Evolutionary conservation across 495 filamentous ascomycete genomes (phyloP), one percentile per base, ranked within the genome.

Genomic region (Penicillium egyptiacum): DNA sequence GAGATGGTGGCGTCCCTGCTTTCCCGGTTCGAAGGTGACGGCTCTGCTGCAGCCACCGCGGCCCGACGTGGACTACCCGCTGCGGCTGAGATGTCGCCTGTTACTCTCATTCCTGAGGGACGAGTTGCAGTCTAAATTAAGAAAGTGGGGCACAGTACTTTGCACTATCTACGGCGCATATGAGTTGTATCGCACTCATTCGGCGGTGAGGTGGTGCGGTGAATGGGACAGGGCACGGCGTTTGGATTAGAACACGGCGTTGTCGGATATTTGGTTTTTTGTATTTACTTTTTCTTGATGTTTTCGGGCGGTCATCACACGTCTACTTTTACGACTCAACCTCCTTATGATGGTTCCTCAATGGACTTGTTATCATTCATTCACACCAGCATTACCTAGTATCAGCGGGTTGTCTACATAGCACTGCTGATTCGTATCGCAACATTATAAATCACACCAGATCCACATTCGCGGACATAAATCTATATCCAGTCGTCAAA

Each of bases 1-100:
- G 70, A 77, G 41, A 72, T 79, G 56, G 83, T 79, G 6, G 61
- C 69, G 1, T 75, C 73, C 11, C 57, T 78, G 5, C 57, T 75
- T n/a, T 64, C 69, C 19, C 64, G 64, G 6, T 73, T 70, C 35
- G 67, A 68, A 26, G 61, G 68, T 3, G 44, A 53, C 4, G 19
- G 22, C 20, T 14, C 41, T 30, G 35, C 49, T 19, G 50, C 53
- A 16, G 33, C 31, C 5, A 12, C 45, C n/a, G 20, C 39, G n/a
- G 55, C 53, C 11, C 57, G 43, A 11, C 28, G 54, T 7, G 25
- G 17, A 33, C 51, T 58, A 4, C 56, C 59, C 16, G 51, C 57
- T 0, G 59, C 57, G 4, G 55, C 51, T 10, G 61, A 67, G 20
- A 51, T 63, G 5, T 45, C 59, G 0, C 26, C 41, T 6, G 52